Evolutionary conservation across 2,329 filamentous ascomycete genomes (phyloP), one percentile per base, ranked within the genome.

Genomic region (Neurospora crassa): DNA sequence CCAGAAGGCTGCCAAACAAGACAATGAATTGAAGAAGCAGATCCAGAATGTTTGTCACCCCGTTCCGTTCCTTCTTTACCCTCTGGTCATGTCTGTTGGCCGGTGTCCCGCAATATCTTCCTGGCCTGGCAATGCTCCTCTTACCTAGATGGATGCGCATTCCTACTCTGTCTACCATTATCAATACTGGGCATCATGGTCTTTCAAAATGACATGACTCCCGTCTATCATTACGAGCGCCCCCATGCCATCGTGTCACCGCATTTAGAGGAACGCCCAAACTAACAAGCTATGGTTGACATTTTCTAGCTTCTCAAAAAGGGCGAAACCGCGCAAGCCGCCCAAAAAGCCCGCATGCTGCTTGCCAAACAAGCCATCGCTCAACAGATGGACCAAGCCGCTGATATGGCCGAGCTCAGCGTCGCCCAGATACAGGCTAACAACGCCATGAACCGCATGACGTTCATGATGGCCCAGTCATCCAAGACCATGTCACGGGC

Each of bases 381-480:
- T 12, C 83, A 86, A 77, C 87, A 89, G 80, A 88, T 89, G 86
- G 87, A 89, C 79, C 86, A 87, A 79, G 87, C 88, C 78, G 87
- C 87, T 79, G 87, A 89, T 80, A 88, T 89, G 86, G 87, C 87
- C 37, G 87, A 89, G 79, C 82, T 89, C 40, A 86, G 83, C 40
- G 84, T 85, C 67, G 85, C 86, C 3, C 87, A 89, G 82, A 89
- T 89, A 79, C 86, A 89, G 81, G 87, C 87, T 78, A 89, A 89
- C 81, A 89, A 89, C 75, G 82, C 86, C 71, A 89, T 89, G 87
- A 89, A 89, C 81, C 85, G 87, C 74, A 89, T 89, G 87, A 89
- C 87, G 71, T 80, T 85, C 76, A 89, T 89, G 86, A 89, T 89
- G 86, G 84, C 84, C 34, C 85, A 87, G 79, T 88, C 86, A 5